Evolutionary conservation across 2,329 filamentous ascomycete species (phyloP).

Genomic region (Fusarium liriodendri): DNA sequence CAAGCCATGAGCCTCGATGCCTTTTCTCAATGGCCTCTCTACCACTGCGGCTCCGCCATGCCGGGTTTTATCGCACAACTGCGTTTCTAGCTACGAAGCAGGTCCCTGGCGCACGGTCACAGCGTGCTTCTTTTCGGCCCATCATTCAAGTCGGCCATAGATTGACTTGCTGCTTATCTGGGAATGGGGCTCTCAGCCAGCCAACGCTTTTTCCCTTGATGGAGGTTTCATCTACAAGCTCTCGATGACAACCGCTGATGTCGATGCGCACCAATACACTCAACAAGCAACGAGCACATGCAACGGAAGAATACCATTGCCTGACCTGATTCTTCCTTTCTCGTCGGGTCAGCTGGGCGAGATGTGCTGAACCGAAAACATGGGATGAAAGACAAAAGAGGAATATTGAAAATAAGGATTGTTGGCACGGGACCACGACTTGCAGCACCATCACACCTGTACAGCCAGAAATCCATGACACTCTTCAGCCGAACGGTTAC

Average conservation of each 20-base stretch:
- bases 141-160: conserved; percentile 9
- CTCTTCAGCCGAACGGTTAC: background rate
- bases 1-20: background rate
- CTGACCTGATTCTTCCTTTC: conserved; percentile 25
- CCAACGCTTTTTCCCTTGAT: conserved; percentile 5
- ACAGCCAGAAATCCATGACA: conserved; percentile 6
- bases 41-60: conserved; percentile 22
- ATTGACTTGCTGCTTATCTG: conserved; percentile 28
- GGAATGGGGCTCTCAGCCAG: conserved; percentile 12
- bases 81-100: background rate
- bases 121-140: conserved; percentile 3
- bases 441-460: conserved; percentile 27
- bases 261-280: conserved; percentile 1
- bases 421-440: conserved; percentile 26
- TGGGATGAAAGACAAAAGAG: conserved; percentile 2
- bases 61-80: background rate
- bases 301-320: background rate
- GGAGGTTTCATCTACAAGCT: background rate
- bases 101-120: conserved; percentile 19
- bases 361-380: conserved; percentile 1
- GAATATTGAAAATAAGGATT: conserved; percentile 19
- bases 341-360: conserved; percentile 19
- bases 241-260: background rate
- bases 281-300: background rate
- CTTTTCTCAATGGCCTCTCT: conserved; percentile 26